phyloP scores from a whole-genome alignment of 768 basidiomycete genomes.

The Lentinula detonsa region DNA sequence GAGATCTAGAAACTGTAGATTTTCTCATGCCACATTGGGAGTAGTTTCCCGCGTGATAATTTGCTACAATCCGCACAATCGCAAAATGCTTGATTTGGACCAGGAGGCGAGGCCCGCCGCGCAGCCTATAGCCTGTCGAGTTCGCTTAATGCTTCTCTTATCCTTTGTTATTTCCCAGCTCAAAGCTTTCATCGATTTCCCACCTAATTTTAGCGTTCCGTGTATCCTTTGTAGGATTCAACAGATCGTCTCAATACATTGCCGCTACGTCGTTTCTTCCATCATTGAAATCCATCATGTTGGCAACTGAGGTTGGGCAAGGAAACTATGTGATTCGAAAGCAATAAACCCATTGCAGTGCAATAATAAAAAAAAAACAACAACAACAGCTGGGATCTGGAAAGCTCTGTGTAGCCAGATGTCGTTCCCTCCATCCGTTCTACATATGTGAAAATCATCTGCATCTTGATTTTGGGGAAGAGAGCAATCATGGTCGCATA shows the following conservation, averaged over 20 bases:
- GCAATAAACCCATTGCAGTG: background rate
- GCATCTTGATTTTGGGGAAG: background rate
- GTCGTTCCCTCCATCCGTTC: background rate
- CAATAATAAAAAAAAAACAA: background rate
- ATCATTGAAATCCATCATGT: constrained; percentile 1
- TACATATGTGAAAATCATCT: background rate
- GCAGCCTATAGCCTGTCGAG: background rate
- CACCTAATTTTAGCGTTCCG: constrained; percentile 8
- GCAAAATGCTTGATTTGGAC: background rate
- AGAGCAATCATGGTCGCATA: constrained; percentile 67
- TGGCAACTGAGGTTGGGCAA: background rate
- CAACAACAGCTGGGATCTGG: background rate
- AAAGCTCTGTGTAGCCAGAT: background rate
- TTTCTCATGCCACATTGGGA: constrained; percentile 5
- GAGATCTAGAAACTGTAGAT: constrained; percentile 7
- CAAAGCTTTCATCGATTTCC: constrained; percentile 9
- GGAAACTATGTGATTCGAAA: background rate
- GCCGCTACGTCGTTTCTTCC: background rate
- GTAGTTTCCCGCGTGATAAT: constrained; percentile 3
- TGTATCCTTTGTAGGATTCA: constrained; percentile 6
- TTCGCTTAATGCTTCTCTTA: background rate
- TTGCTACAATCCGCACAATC: constrained; percentile 1
- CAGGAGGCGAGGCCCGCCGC: background rate
- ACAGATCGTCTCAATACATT: background rate
- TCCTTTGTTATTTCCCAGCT: constrained; percentile 4